Percentiles rank a stretch among this genome's conserved stretches.
phyloP scores from a whole-genome alignment of 441 rosid genomes.

The Populus trichocarpa region DNA sequence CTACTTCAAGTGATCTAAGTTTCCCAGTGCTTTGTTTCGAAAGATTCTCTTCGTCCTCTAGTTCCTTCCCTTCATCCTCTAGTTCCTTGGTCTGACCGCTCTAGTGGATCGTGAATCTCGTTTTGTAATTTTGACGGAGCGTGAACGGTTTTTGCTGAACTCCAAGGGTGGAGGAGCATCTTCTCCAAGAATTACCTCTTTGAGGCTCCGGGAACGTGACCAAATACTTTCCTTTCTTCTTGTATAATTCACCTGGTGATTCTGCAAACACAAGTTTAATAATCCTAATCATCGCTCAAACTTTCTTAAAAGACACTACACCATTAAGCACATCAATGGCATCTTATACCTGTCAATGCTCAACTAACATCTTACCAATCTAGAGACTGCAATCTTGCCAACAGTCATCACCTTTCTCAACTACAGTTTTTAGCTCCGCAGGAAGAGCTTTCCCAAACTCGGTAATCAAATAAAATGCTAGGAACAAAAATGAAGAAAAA shows the following conservation, averaged over 20 bases:
- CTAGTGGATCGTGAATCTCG: conserved; percentile 81
- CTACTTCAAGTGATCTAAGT: conserved; percentile 73
- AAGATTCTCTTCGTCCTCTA: conserved; percentile 57
- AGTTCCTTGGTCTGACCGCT: conserved; percentile 48
- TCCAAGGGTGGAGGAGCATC: conserved; percentile 37
- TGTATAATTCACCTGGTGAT: conserved; percentile 63
- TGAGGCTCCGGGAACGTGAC: conserved; percentile 60
- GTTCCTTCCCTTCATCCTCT: conserved; percentile 45
- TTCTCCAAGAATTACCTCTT: conserved; percentile 61
- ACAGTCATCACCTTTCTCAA: conserved; percentile 42
- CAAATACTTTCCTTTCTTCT: conserved; percentile 96
- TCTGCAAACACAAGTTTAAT: not conserved
- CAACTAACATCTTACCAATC: conserved; percentile 34
- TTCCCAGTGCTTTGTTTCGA: conserved; percentile 64
- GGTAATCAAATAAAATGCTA: conserved; percentile 14
- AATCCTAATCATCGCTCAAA: not conserved
- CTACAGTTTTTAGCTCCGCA: conserved; percentile 35
- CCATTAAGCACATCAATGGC: too few species aligned
- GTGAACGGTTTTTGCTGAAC: conserved; percentile 68
- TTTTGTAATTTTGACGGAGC: conserved; percentile 66
- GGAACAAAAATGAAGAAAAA: too few species aligned
- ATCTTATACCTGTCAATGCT: not conserved
- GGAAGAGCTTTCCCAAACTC: conserved; percentile 62
- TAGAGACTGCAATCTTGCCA: conserved; percentile 42
- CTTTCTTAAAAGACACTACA: not conserved